These are phyloP conservation scores for Polyporus tsugae DNA, from an alignment of 1,284 basidiomycete genomes.

Conservation along the genomic window DNA sequence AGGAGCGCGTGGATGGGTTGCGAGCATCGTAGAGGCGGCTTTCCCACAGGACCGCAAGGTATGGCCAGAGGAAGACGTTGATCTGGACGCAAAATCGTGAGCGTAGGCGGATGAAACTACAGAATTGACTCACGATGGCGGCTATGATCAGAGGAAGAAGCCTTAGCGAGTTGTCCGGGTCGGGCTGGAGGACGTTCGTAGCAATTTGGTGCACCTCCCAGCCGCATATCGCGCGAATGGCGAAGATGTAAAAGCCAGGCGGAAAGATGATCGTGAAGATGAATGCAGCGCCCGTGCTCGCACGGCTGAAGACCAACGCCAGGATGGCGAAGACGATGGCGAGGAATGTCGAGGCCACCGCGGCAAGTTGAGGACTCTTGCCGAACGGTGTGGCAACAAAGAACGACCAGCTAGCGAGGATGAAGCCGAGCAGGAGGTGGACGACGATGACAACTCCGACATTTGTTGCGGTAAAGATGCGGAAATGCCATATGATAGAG, in stretches of 20 bases:
- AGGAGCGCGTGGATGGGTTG: conserved; percentile 43
- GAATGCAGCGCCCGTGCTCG: conserved; percentile 57
- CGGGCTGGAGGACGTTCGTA: conserved; percentile 59
- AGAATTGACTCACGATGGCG: conserved; percentile 58
- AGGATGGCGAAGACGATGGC: conserved; percentile 73
- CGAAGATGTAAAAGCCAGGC: conserved; percentile 78
- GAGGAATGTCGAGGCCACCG: conserved; percentile 71
- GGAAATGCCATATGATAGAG: conserved; percentile 67
- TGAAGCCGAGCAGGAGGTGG: conserved; percentile 73
- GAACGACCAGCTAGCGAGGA: conserved; percentile 75
- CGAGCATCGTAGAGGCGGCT: conserved; percentile 67
- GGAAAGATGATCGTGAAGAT: conserved; percentile 79
- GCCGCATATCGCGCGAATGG: conserved; percentile 70
- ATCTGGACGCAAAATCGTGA: conserved; percentile 52
- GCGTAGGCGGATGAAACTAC: not conserved
- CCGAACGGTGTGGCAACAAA: conserved; percentile 74
- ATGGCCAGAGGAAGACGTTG: conserved; percentile 76
- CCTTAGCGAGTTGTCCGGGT: conserved; percentile 64
- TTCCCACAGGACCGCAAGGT: conserved; percentile 67
- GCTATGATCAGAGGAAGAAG: conserved; percentile 71
- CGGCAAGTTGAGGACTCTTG: conserved; percentile 77
- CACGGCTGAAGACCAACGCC: conserved; percentile 62
- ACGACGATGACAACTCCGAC: conserved; percentile 67
- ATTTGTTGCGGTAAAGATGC: conserved; percentile 71
- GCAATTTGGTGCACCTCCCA: conserved; percentile 67